Percentiles rank a stretch among this genome's conserved stretches.
These are phyloP conservation scores for Phylloporus sp. DNA, from an alignment of 768 basidiomycete species.

Conservation along the genomic window DNA sequence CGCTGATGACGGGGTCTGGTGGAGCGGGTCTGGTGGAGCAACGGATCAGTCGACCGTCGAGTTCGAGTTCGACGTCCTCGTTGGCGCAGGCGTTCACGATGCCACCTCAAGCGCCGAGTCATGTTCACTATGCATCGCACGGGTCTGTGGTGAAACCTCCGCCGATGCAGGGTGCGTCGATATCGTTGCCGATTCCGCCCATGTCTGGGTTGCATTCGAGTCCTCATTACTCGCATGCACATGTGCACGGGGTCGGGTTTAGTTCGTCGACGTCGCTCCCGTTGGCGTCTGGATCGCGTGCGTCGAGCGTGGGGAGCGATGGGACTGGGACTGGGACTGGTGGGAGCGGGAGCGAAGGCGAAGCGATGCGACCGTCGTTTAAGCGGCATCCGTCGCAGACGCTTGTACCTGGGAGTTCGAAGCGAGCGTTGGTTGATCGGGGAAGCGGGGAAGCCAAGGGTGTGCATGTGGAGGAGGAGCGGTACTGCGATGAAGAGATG, in stretches of 20 bases:
- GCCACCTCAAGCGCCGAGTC: not conserved
- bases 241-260: slow-evolving; percentile 2
- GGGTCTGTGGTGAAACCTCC: slow-evolving; percentile 22
- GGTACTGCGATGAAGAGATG: not conserved
- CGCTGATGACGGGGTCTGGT: slow-evolving; percentile 10
- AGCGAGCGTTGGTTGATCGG: slow-evolving; percentile 44
- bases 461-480: slow-evolving; percentile 1
- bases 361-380: slow-evolving; percentile 53
- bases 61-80: slow-evolving; percentile 35
- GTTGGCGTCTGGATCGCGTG: slow-evolving; percentile 24
- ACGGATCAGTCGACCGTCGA: slow-evolving; percentile 33
- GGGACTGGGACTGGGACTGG: slow-evolving; percentile 30
- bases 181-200: slow-evolving; percentile 33
- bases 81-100: slow-evolving; percentile 39
- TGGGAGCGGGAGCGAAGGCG: slow-evolving; percentile 30
- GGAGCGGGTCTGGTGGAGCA: slow-evolving; percentile 12
- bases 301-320: slow-evolving; percentile 30
- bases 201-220: slow-evolving; percentile 9
- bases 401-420: slow-evolving; percentile 54
- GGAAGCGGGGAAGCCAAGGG: slow-evolving; percentile 15
- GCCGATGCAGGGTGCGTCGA: slow-evolving; percentile 26
- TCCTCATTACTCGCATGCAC: slow-evolving; percentile 1
- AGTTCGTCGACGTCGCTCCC: slow-evolving; percentile 12
- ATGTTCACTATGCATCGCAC: not conserved
- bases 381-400: slow-evolving; percentile 73